Conservation (phyloP, 2,329 filamentous ascomycete species). For the Diaporthe australafricana region DNA sequence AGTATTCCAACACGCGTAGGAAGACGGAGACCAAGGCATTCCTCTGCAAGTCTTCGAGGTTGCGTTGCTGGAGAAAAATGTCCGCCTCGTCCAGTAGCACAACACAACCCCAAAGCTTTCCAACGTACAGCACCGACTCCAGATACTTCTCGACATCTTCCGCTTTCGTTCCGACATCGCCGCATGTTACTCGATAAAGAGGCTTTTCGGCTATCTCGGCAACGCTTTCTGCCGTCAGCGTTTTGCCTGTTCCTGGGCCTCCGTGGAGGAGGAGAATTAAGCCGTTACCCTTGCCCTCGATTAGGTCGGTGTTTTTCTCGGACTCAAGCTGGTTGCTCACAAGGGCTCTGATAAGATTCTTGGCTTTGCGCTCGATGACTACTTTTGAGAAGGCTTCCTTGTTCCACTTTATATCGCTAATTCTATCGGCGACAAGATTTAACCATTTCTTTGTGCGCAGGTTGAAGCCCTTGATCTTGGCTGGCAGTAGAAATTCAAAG, state of each 20-base stretch:
- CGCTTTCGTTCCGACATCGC: constrained; percentile 47
- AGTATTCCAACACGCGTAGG: constrained; percentile 45
- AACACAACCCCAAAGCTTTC: constrained; percentile 47
- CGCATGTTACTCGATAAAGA: constrained; percentile 47
- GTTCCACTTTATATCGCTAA: constrained; percentile 33
- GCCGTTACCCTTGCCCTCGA: constrained; percentile 47
- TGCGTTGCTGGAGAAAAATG: constrained; percentile 47
- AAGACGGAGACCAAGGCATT: constrained; percentile 50
- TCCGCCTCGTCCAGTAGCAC: constrained; percentile 50
- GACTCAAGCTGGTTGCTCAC: constrained; percentile 37
- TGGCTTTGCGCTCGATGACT: constrained; percentile 33
- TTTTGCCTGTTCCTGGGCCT: constrained; percentile 47
- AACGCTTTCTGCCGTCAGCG: constrained; percentile 47
- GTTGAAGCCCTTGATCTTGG: background rate
- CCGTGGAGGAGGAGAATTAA: constrained; percentile 48
- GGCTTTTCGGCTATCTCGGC: constrained; percentile 48
- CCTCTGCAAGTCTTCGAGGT: constrained; percentile 43
- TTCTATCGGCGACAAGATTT: constrained; percentile 28
- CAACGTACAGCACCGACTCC: constrained; percentile 45
- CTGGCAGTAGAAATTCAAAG: background rate
- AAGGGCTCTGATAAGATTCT: constrained; percentile 41
- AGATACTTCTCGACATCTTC: constrained; percentile 49
- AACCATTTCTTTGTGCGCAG: constrained; percentile 29
- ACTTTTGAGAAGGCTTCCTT: constrained; percentile 29
- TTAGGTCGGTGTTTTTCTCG: constrained; percentile 44